phyloP scores from a whole-genome alignment of 371 early-diverging fungal genomes.

The Quaeritorhiza haematococci region DNA sequence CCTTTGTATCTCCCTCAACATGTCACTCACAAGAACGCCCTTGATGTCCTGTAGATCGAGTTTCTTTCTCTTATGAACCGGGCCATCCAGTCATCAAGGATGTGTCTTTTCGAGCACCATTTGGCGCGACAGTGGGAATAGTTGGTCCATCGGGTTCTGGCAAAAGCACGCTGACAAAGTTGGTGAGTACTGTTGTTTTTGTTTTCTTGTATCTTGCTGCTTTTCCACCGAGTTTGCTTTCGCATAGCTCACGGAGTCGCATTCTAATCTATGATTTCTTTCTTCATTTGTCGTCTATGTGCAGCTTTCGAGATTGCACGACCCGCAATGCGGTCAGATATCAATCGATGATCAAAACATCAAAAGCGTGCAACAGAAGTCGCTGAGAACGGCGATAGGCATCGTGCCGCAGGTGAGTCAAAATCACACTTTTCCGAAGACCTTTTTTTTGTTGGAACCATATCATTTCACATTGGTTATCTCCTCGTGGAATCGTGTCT shows the following conservation, averaged over 20 bases:
- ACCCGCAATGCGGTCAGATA: slow-evolving; percentile 73
- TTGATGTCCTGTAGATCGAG: slow-evolving; percentile 54
- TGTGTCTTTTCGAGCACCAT: slow-evolving; percentile 53
- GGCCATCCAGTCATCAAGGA: slow-evolving; percentile 45
- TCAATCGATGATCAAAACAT: slow-evolving; percentile 85
- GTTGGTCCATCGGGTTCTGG: slow-evolving; percentile 7
- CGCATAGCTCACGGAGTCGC: slow-evolving; percentile 1
- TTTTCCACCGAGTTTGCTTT: slow-evolving; percentile 30
- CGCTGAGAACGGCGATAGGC: slow-evolving; percentile 39
- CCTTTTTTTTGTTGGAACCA: not conserved
- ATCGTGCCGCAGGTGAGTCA: slow-evolving; percentile 46
- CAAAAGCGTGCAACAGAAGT: slow-evolving; percentile 53
- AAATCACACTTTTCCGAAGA: not conserved
- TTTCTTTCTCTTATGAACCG: slow-evolving; percentile 54
- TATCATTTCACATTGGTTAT: too few species aligned
- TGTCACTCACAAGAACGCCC: too few species aligned
- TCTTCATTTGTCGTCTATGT: not conserved
- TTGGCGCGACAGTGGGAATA: slow-evolving; percentile 49
- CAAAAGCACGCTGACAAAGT: slow-evolving; percentile 37
- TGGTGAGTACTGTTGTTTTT: slow-evolving; percentile 8
- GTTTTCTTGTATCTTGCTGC: slow-evolving; percentile 8
- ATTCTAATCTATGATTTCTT: not conserved
- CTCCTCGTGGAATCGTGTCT: too few species aligned
- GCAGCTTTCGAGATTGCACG: slow-evolving; percentile 63
- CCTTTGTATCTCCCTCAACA: too few species aligned